Conservation (phyloP, 2,329 filamentous ascomycete genomes). For the Fusarium odoratissimum region DNA sequence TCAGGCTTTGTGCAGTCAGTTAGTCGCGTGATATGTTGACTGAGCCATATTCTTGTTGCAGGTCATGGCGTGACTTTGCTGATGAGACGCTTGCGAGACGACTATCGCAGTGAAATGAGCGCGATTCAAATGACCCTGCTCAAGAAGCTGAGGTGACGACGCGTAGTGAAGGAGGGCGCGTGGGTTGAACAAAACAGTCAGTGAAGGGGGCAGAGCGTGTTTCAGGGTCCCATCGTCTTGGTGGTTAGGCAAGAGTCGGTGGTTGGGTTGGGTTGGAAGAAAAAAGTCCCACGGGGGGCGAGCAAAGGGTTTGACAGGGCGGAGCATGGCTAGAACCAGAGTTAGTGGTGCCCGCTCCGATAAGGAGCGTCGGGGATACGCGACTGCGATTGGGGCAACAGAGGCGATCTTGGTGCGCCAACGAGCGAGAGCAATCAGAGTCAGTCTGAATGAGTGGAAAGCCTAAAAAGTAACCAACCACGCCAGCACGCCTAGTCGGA, state of each 20-base stretch:
- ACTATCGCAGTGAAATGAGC: constrained; percentile 8
- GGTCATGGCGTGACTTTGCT: constrained; percentile 21
- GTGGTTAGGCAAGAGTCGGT: constrained; percentile 39
- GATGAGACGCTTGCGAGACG: constrained; percentile 41
- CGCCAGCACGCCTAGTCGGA: constrained; percentile 30
- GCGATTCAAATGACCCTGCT: constrained; percentile 4
- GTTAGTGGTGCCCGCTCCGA: constrained; percentile 37
- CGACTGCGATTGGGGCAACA: constrained; percentile 32
- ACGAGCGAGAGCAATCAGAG: constrained; percentile 19
- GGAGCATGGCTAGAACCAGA: constrained; percentile 37
- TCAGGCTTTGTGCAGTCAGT: constrained; percentile 17
- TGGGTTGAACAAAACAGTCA: constrained; percentile 29
- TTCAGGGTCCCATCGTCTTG: constrained; percentile 42
- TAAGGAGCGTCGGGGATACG: constrained; percentile 27
- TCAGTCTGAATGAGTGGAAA: constrained; percentile 25
- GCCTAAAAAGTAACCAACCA: constrained; percentile 42
- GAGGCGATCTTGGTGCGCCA: constrained; percentile 32
- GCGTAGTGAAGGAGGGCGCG: constrained; percentile 32
- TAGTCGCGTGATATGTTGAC: constrained; percentile 1
- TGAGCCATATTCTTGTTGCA: constrained; percentile 4
- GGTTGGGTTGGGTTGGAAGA: constrained; percentile 32
- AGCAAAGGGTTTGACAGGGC: constrained; percentile 44
- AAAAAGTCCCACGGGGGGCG: constrained; percentile 41
- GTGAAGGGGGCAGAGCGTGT: constrained; percentile 44
- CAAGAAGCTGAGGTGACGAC: constrained; percentile 23